phyloP scores from a whole-genome alignment of 805 yeast genomes.

The Tetrapisispora iriomotensis region DNA sequence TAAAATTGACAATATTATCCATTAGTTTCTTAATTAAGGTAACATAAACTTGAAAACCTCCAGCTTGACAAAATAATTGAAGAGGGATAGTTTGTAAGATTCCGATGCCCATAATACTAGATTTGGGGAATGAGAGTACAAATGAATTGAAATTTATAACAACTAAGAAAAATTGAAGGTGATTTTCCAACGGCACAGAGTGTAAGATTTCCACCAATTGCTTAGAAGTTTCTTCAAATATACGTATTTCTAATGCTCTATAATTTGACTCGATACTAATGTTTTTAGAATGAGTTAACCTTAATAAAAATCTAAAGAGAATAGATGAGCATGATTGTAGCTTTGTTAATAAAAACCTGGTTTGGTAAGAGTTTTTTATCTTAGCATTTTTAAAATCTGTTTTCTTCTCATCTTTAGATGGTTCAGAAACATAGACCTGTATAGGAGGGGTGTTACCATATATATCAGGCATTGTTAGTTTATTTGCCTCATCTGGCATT shows the following conservation, averaged over 20 bases:
- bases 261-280: slow-evolving; percentile 20
- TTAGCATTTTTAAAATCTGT: slow-evolving; percentile 44
- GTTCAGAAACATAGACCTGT: slow-evolving; percentile 36
- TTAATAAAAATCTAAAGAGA: slow-evolving; percentile 35
- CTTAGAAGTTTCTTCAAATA: slow-evolving; percentile 29
- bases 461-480: slow-evolving; percentile 29
- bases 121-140: slow-evolving; percentile 27
- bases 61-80: slow-evolving; percentile 42
- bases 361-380: slow-evolving; percentile 50
- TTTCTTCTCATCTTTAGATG: slow-evolving; percentile 27
- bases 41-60: slow-evolving; percentile 33
- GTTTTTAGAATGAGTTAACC: slow-evolving; percentile 37
- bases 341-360: slow-evolving; percentile 41
- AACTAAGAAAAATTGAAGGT: slow-evolving; percentile 29
- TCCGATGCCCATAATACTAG: slow-evolving; percentile 21
- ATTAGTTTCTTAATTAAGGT: slow-evolving; percentile 15
- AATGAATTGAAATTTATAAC: slow-evolving; percentile 30
- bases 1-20: slow-evolving; percentile 16
- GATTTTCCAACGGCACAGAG: slow-evolving; percentile 13
- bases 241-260: slow-evolving; percentile 34
- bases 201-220: slow-evolving; percentile 25
- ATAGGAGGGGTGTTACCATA: slow-evolving; percentile 34
- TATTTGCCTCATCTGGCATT: slow-evolving; percentile 40
- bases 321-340: slow-evolving; percentile 38
- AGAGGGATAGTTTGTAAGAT: slow-evolving; percentile 31